These are phyloP conservation scores for Cicer yamashitae DNA, from an alignment of 306 rosid species.

Conservation along the genomic window DNA sequence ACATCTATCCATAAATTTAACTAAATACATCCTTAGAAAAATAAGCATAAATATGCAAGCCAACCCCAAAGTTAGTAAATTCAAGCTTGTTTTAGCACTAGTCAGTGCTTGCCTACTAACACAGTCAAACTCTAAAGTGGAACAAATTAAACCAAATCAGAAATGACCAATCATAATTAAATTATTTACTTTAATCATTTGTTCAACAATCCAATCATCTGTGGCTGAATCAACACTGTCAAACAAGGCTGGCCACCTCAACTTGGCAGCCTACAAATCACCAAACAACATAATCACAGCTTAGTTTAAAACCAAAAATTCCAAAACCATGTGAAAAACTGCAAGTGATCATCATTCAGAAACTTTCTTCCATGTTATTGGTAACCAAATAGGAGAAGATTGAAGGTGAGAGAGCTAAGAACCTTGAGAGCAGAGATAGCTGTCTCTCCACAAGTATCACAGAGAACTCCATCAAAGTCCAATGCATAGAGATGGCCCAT, in stretches of 20 bases:
- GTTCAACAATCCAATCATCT: constrained; percentile 78
- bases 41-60: too few species aligned
- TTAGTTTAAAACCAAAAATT: constrained; percentile 6
- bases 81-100: too few species aligned
- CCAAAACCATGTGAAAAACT: constrained; percentile 12
- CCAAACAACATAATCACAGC: constrained; percentile 27
- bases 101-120: too few species aligned
- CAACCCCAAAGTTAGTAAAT: too few species aligned
- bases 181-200: constrained; percentile 55
- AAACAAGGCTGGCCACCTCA: constrained; percentile 76
- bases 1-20: too few species aligned
- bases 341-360: neutral
- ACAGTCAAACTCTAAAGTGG: neutral
- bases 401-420: constrained; percentile 24
- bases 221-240: constrained; percentile 58
- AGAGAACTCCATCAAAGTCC: constrained; percentile 53
- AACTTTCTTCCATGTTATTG: constrained; percentile 11
- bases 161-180: constrained; percentile 3
- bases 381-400: constrained; percentile 13
- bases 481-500: constrained; percentile 53
- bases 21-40: too few species aligned
- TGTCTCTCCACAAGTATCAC: constrained; percentile 50
- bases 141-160: neutral
- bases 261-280: constrained; percentile 65
- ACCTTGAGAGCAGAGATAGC: constrained; percentile 50